Conservation (phyloP, 768 basidiomycete genomes). For the Hortiboletus campestris region DNA sequence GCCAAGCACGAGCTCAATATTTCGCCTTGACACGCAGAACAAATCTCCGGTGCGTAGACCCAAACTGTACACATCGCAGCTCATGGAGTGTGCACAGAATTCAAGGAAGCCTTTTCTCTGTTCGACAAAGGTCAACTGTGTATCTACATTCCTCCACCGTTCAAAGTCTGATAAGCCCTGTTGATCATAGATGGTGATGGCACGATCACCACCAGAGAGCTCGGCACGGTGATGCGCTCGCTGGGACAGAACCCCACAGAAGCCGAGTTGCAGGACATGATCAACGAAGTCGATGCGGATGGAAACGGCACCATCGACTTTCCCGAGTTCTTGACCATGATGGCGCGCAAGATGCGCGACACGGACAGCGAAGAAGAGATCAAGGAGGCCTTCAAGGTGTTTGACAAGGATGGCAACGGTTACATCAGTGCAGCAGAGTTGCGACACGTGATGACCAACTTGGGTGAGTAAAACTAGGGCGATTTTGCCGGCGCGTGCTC, state of each 20-base stretch:
- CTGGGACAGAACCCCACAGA: slow-evolving; percentile 92
- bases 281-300: slow-evolving; percentile 91
- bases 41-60: slow-evolving; percentile 74
- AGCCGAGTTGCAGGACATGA: slow-evolving; percentile 91
- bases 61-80: not conserved
- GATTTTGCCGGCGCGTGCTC: not conserved
- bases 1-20: not conserved
- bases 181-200: slow-evolving; percentile 74
- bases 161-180: not conserved
- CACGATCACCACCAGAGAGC: slow-evolving; percentile 87
- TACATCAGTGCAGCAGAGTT: slow-evolving; percentile 85
- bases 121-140: slow-evolving; percentile 80
- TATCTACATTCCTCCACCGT: too few relatives aligned
- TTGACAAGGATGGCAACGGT: slow-evolving; percentile 95
- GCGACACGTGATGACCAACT: slow-evolving; percentile 87
- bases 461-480: slow-evolving; percentile 49
- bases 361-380: slow-evolving; percentile 94
- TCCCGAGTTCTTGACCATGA: slow-evolving; percentile 81
- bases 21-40: slow-evolving; percentile 51
- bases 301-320: slow-evolving; percentile 88
- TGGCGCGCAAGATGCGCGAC: slow-evolving; percentile 88
- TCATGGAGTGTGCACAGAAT: slow-evolving; percentile 54
- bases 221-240: slow-evolving; percentile 92
- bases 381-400: slow-evolving; percentile 94
- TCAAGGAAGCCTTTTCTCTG: slow-evolving; percentile 98